These are phyloP conservation scores for Dalbergia oliveri DNA, from an alignment of 306 rosid species.

Conservation along the genomic window DNA sequence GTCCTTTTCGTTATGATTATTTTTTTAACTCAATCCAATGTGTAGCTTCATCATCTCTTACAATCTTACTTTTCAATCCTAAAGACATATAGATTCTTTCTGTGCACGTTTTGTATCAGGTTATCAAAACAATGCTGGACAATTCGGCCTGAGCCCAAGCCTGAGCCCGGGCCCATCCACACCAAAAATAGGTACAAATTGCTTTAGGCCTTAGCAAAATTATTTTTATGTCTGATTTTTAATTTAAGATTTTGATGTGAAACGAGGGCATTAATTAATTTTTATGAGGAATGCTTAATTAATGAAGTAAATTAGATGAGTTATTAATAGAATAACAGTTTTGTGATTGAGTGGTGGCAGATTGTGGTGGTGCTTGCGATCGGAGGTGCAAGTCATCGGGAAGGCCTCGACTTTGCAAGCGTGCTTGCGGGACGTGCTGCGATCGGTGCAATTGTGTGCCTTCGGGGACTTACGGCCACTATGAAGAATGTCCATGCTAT, in stretches of 20 bases:
- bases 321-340: neutral
- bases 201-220: neutral
- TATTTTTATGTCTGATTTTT: neutral
- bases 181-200: conserved; percentile 23
- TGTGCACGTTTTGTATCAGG: neutral
- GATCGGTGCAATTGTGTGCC: conserved; percentile 64
- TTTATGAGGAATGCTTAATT: neutral
- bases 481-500: conserved; percentile 60
- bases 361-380: conserved; percentile 54
- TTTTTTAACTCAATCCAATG: too few species aligned
- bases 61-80: neutral
- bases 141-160: neutral
- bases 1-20: too few species aligned
- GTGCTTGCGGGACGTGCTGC: conserved; percentile 67
- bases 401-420: conserved; percentile 53
- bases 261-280: neutral
- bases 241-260: neutral
- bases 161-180: neutral
- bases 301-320: too few species aligned
- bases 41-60: too few species aligned
- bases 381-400: conserved; percentile 54
- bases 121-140: neutral
- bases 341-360: conserved; percentile 33
- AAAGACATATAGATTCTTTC: neutral
- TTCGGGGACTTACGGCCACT: conserved; percentile 58